Conservation (phyloP, 371 early-diverging fungal species). For the Rhizopus microsporus region DNA sequence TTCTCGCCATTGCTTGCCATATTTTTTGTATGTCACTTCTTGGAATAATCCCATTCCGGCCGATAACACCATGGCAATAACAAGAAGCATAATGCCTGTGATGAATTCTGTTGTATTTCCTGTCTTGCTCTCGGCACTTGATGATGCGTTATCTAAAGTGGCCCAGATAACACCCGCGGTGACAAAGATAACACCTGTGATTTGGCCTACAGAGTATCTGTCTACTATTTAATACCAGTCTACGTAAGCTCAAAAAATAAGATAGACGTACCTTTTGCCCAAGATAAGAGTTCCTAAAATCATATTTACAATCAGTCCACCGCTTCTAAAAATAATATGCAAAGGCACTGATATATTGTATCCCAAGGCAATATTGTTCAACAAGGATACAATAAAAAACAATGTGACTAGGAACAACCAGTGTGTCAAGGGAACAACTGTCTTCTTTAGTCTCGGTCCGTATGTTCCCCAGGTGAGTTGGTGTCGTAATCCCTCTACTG, state of each 20-base stretch:
- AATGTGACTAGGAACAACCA: slow-evolving; percentile 80
- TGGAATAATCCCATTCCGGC: slow-evolving; percentile 84
- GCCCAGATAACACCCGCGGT: slow-evolving; percentile 78
- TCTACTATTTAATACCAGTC: background rate
- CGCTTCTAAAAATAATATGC: slow-evolving; percentile 89
- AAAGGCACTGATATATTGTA: slow-evolving; percentile 83
- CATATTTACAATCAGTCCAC: slow-evolving; percentile 85
- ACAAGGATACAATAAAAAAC: slow-evolving; percentile 75
- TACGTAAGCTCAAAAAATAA: background rate
- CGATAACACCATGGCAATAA: slow-evolving; percentile 74
- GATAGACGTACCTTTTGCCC: slow-evolving; percentile 58
- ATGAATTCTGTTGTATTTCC: slow-evolving; percentile 58
- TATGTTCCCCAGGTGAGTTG: slow-evolving; percentile 59
- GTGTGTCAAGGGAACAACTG: slow-evolving; percentile 67
- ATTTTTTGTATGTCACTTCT: slow-evolving; percentile 77
- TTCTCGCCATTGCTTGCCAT: slow-evolving; percentile 88
- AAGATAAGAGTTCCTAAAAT: slow-evolving; percentile 72
- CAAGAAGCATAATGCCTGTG: slow-evolving; percentile 73
- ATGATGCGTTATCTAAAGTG: slow-evolving; percentile 51
- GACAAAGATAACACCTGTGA: slow-evolving; percentile 73
- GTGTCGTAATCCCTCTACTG: slow-evolving; percentile 68
- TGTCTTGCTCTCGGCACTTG: slow-evolving; percentile 14
- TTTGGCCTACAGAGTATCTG: slow-evolving; percentile 37
- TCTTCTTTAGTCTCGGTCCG: slow-evolving; percentile 59
- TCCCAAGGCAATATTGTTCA: slow-evolving; percentile 84